Conservation (phyloP, 2,329 filamentous ascomycete genomes). For the Didymella lethalis region DNA sequence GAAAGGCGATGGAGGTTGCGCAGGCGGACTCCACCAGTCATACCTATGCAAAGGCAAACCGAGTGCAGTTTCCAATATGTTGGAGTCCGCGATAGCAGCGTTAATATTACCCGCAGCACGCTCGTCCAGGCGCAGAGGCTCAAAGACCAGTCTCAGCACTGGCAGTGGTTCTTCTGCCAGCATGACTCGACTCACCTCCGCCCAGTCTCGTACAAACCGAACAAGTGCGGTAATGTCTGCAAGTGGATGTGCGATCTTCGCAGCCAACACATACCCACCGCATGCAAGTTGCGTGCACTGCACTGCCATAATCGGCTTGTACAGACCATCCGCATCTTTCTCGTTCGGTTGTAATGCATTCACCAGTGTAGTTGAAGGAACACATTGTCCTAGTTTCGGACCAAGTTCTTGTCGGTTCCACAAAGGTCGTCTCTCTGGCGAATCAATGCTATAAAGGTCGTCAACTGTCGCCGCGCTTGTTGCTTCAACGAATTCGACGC, state of each 20-base stretch:
- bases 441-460: neutral
- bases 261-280: slow-evolving; percentile 17
- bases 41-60: slow-evolving; percentile 21
- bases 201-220: slow-evolving; percentile 18
- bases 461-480: slow-evolving; percentile 1
- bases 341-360: slow-evolving; percentile 11
- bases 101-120: slow-evolving; percentile 5
- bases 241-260: slow-evolving; percentile 19
- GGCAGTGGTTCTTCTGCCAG: slow-evolving; percentile 1
- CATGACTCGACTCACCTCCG: slow-evolving; percentile 12
- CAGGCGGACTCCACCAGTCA: slow-evolving; percentile 23
- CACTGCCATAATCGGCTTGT: slow-evolving; percentile 20
- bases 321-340: slow-evolving; percentile 6
- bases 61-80: slow-evolving; percentile 2
- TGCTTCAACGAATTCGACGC: slow-evolving; percentile 12
- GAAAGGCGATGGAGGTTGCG: slow-evolving; percentile 13
- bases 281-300: slow-evolving; percentile 16
- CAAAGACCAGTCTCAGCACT: neutral
- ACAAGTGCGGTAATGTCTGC: slow-evolving; percentile 19
- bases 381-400: neutral
- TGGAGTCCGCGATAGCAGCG: neutral
- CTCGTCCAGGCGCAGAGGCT: slow-evolving; percentile 1
- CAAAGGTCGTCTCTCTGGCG: neutral
- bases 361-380: neutral
- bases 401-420: slow-evolving; percentile 1